Evolutionary conservation across 768 basidiomycete species (phyloP), one percentile per base, ranked within the genome.

Genomic region (Kondoa malvinella): DNA sequence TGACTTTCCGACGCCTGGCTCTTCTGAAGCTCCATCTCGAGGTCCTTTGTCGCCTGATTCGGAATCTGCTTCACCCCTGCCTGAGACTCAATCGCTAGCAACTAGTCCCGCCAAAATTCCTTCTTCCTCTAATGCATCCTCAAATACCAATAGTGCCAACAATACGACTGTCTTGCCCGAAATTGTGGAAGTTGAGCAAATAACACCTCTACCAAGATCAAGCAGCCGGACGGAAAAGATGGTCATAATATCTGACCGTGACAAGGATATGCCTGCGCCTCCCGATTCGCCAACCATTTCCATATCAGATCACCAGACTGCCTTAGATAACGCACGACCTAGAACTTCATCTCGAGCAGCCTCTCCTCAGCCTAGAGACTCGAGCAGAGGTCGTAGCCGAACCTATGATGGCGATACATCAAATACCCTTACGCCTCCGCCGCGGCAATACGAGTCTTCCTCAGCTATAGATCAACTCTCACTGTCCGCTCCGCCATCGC

Each of bases 401-500:
- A 31, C 58, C 27, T 31, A 59, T 14, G 58, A 59, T 25, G 21
- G 58, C 58, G 58, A 31, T 8, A 31, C 27, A 14, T 12, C 25
- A 59, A 59, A 4, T 50, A 21, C 40, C 40, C 21, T 50, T 8
- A 50, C 30, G 27, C 58, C 58, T 25, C 30, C 30, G 4, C 58
- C 12, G 12, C 21, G 58, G 25, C 15, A 27, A 27, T 63, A 63
- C 61, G 61, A 63, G 3, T 31, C 29, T 29, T 50, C 14, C 15
- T 33, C 56, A 3, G 26, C 26, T 3, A 26, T 65, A 50, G 64
- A 40, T 2, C 62, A 67, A 33, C 57, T 58, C 2, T 70, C 67
- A 4, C 62, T 70, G 16, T 70, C 69, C 4, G 69, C 69, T 16
- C 69, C 69, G 15, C 16, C 65, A 1, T 25, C 64, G 2, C 34